A percentile compares a stretch with the other conserved stretches of the same genome.
Evolutionary conservation across 2,329 filamentous ascomycete genomes (phyloP).

Genomic region (Pseudonectria foliicola): DNA sequence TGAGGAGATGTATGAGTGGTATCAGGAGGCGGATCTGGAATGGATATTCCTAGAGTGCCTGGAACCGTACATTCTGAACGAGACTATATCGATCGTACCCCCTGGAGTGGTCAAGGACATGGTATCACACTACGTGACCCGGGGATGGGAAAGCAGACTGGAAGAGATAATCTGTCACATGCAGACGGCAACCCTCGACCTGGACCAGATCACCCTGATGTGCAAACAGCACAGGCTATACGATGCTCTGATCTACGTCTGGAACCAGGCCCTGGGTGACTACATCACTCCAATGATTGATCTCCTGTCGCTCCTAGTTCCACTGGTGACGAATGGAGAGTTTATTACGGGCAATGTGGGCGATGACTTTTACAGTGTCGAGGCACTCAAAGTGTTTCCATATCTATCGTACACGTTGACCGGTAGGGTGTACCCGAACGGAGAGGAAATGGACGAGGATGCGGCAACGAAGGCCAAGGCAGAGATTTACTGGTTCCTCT

Average conservation of each 20-base stretch:
- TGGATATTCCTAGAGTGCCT: slow-evolving; percentile 81
- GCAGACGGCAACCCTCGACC: slow-evolving; percentile 82
- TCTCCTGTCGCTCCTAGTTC: slow-evolving; percentile 62
- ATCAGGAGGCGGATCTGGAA: slow-evolving; percentile 66
- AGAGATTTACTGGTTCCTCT: slow-evolving; percentile 87
- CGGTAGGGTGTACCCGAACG: slow-evolving; percentile 85
- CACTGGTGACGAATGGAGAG: slow-evolving; percentile 50
- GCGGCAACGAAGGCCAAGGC: slow-evolving; percentile 71
- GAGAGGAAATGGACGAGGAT: slow-evolving; percentile 64
- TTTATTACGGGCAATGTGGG: slow-evolving; percentile 48
- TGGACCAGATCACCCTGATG: slow-evolving; percentile 83
- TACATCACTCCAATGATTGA: slow-evolving; percentile 88
- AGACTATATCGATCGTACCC: slow-evolving; percentile 66
- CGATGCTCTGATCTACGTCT: slow-evolving; percentile 92
- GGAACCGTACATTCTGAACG: slow-evolving; percentile 80
- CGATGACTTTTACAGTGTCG: slow-evolving; percentile 55
- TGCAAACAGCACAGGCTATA: slow-evolving; percentile 91
- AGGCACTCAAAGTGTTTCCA: slow-evolving; percentile 86
- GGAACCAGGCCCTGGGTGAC: slow-evolving; percentile 84
- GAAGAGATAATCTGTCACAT: slow-evolving; percentile 95
- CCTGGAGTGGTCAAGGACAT: slow-evolving; percentile 80
- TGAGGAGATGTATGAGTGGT: slow-evolving; percentile 84
- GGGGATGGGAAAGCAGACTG: slow-evolving; percentile 67
- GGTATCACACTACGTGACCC: slow-evolving; percentile 71
- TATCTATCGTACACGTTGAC: slow-evolving; percentile 91